Evolutionary conservation across 2,329 filamentous ascomycete genomes (phyloP).

Genomic region (Neonectria hederae): DNA sequence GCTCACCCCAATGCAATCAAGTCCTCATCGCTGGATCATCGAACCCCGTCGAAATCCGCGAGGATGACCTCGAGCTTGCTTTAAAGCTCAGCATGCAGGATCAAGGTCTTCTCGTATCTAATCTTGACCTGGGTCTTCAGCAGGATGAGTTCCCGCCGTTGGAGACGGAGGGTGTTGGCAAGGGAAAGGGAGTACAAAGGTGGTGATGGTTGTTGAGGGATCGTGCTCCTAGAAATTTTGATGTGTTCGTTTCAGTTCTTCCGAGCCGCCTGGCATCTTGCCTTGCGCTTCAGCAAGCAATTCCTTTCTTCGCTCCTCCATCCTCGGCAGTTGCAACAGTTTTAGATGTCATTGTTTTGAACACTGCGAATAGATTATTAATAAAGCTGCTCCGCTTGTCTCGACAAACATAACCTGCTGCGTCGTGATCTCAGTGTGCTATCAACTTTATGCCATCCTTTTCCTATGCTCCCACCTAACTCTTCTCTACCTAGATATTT

Average conservation of each 20-base stretch:
- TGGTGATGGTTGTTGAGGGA: slow-evolving; percentile 35
- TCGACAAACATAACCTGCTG: too few relatives aligned
- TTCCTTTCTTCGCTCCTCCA: slow-evolving; percentile 1
- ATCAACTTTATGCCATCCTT: neutral
- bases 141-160: slow-evolving; percentile 54
- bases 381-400: neutral
- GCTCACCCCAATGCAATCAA: slow-evolving; percentile 50
- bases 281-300: neutral
- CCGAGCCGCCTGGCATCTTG: neutral
- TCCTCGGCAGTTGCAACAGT: neutral
- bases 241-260: slow-evolving; percentile 6
- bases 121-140: slow-evolving; percentile 25
- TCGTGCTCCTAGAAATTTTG: neutral
- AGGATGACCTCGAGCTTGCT: slow-evolving; percentile 69
- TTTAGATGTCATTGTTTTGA: neutral
- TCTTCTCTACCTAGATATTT: too few relatives aligned
- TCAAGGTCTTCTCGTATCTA: slow-evolving; percentile 46
- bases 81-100: slow-evolving; percentile 69
- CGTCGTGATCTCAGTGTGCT: neutral
- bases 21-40: slow-evolving; percentile 43
- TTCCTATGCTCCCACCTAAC: too few relatives aligned
- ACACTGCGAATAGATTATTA: neutral
- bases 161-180: slow-evolving; percentile 53
- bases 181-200: slow-evolving; percentile 51
- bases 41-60: slow-evolving; percentile 42